A percentile compares a stretch with the other conserved stretches of the same genome.
phyloP scores from a whole-genome alignment of 495 filamentous ascomycete genomes.

The Hyaloscypha hepaticicola region DNA sequence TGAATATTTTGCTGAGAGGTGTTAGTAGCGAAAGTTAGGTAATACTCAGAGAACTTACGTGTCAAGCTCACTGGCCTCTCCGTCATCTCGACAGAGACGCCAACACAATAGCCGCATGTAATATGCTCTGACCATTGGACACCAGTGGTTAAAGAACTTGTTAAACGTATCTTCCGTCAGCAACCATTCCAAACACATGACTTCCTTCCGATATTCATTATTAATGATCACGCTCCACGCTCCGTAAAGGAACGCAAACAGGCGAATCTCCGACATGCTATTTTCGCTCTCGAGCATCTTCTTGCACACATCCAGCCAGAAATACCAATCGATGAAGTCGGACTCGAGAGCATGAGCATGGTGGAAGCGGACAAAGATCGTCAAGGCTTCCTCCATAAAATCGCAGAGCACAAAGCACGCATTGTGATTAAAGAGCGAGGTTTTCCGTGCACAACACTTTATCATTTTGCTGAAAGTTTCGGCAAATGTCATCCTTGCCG shows the following conservation, averaged over 20 bases:
- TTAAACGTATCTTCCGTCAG: slow-evolving; percentile 77
- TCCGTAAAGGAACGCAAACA: slow-evolving; percentile 82
- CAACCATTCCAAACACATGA: slow-evolving; percentile 76
- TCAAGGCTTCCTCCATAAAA: slow-evolving; percentile 75
- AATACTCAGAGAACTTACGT: slow-evolving; percentile 43
- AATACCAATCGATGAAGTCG: slow-evolving; percentile 69
- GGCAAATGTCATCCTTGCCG: slow-evolving; percentile 69
- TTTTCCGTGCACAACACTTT: slow-evolving; percentile 70
- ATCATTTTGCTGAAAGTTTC: slow-evolving; percentile 73
- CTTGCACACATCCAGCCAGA: slow-evolving; percentile 84
- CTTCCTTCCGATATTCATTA: slow-evolving; percentile 66
- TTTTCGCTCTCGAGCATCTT: slow-evolving; percentile 87
- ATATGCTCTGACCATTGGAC: slow-evolving; percentile 96
- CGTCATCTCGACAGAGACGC: slow-evolving; percentile 80
- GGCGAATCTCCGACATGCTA: slow-evolving; percentile 87
- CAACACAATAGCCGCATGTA: slow-evolving; percentile 93
- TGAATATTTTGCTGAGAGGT: slow-evolving; percentile 55
- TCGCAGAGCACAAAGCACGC: slow-evolving; percentile 93
- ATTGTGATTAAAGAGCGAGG: slow-evolving; percentile 80
- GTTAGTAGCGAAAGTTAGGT: slow-evolving; percentile 17
- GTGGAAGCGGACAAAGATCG: slow-evolving; percentile 46
- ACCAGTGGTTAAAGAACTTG: slow-evolving; percentile 93
- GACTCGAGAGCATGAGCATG: slow-evolving; percentile 33
- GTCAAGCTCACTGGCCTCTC: slow-evolving; percentile 64
- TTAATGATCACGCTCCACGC: slow-evolving; percentile 74